These are phyloP conservation scores for Taiwanofungus camphoratus DNA, from an alignment of 1,284 basidiomycete genomes.

Conservation along the genomic window DNA sequence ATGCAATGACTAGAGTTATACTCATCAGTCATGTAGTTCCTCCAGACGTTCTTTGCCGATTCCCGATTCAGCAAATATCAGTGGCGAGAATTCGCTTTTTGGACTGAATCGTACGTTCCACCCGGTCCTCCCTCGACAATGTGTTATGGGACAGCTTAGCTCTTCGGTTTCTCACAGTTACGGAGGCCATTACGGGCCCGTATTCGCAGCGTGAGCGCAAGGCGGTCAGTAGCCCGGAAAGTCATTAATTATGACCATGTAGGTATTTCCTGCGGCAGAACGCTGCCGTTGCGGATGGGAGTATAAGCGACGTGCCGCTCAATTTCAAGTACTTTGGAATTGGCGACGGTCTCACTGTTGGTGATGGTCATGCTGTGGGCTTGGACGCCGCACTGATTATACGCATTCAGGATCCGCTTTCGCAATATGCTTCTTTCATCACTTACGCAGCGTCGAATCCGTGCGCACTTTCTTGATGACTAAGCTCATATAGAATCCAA, in stretches of 20 bases:
- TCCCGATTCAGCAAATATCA: slow-evolving; percentile 50
- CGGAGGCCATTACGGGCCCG: slow-evolving; percentile 61
- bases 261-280: slow-evolving; percentile 60
- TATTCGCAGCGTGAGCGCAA: no score
- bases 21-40: no score
- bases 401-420: slow-evolving; percentile 52
- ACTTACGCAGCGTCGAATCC: slow-evolving; percentile 48
- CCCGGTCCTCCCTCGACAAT: no score
- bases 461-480: no score
- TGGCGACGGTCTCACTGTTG: slow-evolving; percentile 58
- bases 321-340: slow-evolving; percentile 59
- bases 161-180: slow-evolving; percentile 32
- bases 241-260: no score
- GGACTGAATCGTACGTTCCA: slow-evolving; percentile 54
- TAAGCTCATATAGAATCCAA: not conserved
- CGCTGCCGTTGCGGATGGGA: slow-evolving; percentile 43
- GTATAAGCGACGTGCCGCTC: slow-evolving; percentile 40
- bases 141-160: slow-evolving; percentile 11
- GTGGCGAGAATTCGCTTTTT: slow-evolving; percentile 48
- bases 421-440: slow-evolving; percentile 53
- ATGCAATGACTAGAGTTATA: no score
- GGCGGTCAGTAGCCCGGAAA: no score
- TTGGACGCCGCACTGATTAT: no score
- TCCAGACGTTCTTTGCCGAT: slow-evolving; percentile 65
- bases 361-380: no score